phyloP scores from a whole-genome alignment of 345 rosid species.

The Kandelia obovata region DNA sequence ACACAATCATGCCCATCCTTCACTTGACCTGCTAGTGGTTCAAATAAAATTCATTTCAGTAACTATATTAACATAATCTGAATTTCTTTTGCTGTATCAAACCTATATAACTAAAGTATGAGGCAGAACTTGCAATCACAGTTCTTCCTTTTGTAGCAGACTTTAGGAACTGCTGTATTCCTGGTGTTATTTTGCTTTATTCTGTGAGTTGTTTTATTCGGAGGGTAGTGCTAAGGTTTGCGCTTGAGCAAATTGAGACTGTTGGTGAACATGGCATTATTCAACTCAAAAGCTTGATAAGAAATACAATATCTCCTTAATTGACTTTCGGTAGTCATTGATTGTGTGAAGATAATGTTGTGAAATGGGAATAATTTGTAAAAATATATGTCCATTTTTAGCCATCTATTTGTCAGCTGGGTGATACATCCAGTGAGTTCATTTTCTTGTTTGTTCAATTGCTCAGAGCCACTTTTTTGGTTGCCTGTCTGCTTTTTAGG shows the following conservation, averaged over 20 bases:
- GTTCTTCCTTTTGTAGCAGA: no score
- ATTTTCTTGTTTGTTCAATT: background rate
- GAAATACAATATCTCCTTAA: background rate
- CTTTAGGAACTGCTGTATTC: no score
- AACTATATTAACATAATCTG: background rate
- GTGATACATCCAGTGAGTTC: background rate
- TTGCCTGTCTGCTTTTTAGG: background rate
- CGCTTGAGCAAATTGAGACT: background rate
- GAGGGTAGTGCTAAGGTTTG: background rate
- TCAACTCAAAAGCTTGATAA: background rate
- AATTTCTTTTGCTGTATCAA: no score
- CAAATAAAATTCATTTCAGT: background rate
- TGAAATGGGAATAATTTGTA: background rate
- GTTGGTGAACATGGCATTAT: background rate
- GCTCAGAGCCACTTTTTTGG: background rate
- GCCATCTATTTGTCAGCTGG: background rate
- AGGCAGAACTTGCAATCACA: background rate
- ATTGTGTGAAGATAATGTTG: background rate
- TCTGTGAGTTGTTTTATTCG: background rate
- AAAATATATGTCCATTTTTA: background rate
- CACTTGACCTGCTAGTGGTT: background rate
- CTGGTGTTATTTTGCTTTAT: background rate
- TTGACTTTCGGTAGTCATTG: background rate
- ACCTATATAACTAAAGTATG: no score
- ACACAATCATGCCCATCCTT: background rate